phyloP scores from a whole-genome alignment of 352 stramenopile species.

The Phytophthora pluvialis region DNA sequence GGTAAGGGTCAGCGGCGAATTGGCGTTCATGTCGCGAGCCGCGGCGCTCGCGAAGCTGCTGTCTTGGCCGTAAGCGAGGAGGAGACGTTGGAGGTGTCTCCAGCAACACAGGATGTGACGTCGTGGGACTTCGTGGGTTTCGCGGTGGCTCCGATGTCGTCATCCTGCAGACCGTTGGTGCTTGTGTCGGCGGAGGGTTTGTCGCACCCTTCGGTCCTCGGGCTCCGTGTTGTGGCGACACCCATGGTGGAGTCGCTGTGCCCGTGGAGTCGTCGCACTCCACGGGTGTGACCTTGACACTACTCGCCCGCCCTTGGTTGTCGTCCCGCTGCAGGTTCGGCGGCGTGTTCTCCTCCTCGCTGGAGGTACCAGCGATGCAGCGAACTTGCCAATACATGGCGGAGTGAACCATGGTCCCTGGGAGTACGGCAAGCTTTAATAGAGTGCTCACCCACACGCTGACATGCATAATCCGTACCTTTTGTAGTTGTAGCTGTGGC shows the following conservation, averaged over 20 bases:
- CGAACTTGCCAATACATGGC: conserved; percentile 2
- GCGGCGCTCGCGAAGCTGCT: not conserved
- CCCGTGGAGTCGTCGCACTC: not conserved
- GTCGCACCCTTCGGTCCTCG: not conserved
- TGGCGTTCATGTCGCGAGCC: not conserved
- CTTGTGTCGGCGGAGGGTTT: not conserved
- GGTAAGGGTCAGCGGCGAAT: not conserved
- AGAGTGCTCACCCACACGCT: not conserved
- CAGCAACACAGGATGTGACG: not conserved
- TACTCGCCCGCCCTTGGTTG: not conserved
- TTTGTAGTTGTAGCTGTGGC: not conserved
- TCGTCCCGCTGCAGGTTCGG: not conserved
- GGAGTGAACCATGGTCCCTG: conserved; percentile 7
- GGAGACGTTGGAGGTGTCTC: not conserved
- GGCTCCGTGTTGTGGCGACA: not conserved
- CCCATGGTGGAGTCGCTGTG: not conserved
- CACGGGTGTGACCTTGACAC: not conserved
- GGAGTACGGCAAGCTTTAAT: too few species aligned
- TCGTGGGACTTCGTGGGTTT: not conserved
- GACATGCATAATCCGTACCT: not conserved
- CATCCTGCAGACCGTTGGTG: not conserved
- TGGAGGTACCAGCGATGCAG: not conserved
- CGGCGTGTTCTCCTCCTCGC: conserved; percentile 3
- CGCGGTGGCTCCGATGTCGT: not conserved
- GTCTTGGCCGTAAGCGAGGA: not conserved